A percentile compares a stretch with the other conserved stretches of the same genome.
Conservation (phyloP, 306 rosid genomes). For the Nissolia schottii region DNA sequence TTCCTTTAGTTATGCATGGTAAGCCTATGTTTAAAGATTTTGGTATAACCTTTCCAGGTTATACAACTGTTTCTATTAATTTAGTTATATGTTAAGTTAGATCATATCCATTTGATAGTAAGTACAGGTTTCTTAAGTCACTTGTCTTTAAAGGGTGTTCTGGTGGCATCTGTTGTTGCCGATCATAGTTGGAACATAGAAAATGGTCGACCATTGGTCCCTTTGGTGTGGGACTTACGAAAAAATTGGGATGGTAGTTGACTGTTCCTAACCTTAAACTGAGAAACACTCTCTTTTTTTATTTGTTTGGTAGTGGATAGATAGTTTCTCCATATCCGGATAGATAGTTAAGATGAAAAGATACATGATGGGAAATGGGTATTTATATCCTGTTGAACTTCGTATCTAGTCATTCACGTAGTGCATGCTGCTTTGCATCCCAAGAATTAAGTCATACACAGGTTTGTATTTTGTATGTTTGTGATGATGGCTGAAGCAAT, state of each 20-base stretch:
- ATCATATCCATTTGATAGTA: not conserved
- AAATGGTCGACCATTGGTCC: not conserved
- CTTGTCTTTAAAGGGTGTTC: not conserved
- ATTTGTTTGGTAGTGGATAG: not conserved
- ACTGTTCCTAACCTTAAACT: not conserved
- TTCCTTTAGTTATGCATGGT: slow-evolving; percentile 28
- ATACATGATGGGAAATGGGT: not conserved
- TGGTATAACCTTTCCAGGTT: slow-evolving; percentile 26
- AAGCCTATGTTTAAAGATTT: slow-evolving; percentile 32
- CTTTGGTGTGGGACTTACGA: not conserved
- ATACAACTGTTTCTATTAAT: slow-evolving; percentile 13
- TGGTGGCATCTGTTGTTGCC: not conserved
- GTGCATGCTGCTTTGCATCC: not conserved
- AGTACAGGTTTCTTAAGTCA: slow-evolving; percentile 14
- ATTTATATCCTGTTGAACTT: not conserved
- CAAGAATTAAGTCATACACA: not conserved
- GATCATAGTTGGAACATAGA: slow-evolving; percentile 1
- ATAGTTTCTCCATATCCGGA: not conserved
- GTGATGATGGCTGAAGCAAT: not conserved
- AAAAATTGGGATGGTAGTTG: not conserved
- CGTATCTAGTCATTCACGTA: not conserved
- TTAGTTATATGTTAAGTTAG: slow-evolving; percentile 33
- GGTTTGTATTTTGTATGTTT: not conserved
- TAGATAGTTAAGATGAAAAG: not conserved
- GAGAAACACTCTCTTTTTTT: not conserved